These are phyloP conservation scores for Aspergillus spinulosporus DNA, from an alignment of 2,329 filamentous ascomycete genomes.

Conservation along the genomic window DNA sequence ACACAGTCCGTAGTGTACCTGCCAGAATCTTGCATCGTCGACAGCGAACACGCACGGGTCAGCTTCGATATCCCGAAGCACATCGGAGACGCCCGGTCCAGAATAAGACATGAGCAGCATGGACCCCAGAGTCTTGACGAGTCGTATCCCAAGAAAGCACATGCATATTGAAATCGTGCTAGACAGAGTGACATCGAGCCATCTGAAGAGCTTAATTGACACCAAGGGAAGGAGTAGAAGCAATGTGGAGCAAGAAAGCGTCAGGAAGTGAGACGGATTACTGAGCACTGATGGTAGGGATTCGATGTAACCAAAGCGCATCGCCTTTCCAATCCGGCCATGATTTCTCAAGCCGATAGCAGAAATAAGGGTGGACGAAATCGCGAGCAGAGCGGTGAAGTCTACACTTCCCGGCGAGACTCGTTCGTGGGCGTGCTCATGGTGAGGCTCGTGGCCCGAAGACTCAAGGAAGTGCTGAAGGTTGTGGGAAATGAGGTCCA, in stretches of 20 bases:
- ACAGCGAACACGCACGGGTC: slow-evolving; percentile 74
- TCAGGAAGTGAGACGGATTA: slow-evolving; percentile 94
- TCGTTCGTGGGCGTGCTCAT: slow-evolving; percentile 64
- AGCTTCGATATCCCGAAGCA: slow-evolving; percentile 81
- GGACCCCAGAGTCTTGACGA: slow-evolving; percentile 81
- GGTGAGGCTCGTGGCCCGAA: slow-evolving; percentile 71
- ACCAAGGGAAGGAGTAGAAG: slow-evolving; percentile 81
- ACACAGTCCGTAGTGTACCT: slow-evolving; percentile 94
- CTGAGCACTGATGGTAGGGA: slow-evolving; percentile 82
- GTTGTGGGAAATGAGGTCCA: slow-evolving; percentile 92
- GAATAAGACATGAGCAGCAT: slow-evolving; percentile 95
- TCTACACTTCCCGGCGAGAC: slow-evolving; percentile 77
- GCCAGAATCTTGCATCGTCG: slow-evolving; percentile 95
- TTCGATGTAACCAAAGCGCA: slow-evolving; percentile 80
- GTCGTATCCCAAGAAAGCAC: slow-evolving; percentile 79
- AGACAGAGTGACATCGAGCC: slow-evolving; percentile 81
- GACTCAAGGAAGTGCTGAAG: slow-evolving; percentile 88
- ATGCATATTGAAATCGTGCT: slow-evolving; percentile 80
- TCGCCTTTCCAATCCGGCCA: slow-evolving; percentile 84
- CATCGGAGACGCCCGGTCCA: slow-evolving; percentile 62
- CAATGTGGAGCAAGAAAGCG: slow-evolving; percentile 78
- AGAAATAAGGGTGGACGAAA: slow-evolving; percentile 78
- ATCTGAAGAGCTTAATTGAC: slow-evolving; percentile 74
- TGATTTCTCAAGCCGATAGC: slow-evolving; percentile 88
- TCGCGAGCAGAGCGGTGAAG: slow-evolving; percentile 75